Base-by-base conservation (phyloP, 2,329 filamentous ascomycete species). In the Botryotinia convoluta region DNA sequence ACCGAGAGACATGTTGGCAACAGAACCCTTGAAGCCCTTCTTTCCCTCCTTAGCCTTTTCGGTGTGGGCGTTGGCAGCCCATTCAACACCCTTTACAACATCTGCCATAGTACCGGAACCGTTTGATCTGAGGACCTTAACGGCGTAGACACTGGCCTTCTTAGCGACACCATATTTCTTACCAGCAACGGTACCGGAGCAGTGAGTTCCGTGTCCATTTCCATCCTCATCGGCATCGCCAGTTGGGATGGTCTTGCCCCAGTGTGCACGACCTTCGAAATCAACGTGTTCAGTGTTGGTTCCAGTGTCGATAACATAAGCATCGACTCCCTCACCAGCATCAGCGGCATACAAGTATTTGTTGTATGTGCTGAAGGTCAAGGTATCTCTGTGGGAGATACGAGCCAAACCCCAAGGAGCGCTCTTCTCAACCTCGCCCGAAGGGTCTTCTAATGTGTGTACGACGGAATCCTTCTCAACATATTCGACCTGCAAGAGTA, bases 101-200 rank as follows among this genome's bases (percentile, higher is more conserved):
- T 99, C 96, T 74, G 95, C 95, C 97, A 99, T 99, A 83, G 94
- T 95, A 80, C 96, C 96, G 68, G 95, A 98, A 80, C 96, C 96
- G 84, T 97, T 99, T 80, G 95, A 98, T 83, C 92, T 91, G 79
- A 99, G 92, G 59, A 99, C 96, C 91, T 99, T 99, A 87, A 99
- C 95, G 77, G 96, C 96, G 81, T 97, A 95, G 83, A 99, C 87
- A 79, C 93, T 91, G 82, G 97, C 96, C 90, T 98, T 98, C 92
- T 99, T 99, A 83, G 96, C 95, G 77, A 99, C 96, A 89, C 96
- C 96, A 82, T 97, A 99, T 88, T 97, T 98, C 90, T 96, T 97
- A 83, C 97, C 96, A 77, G 93, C 96, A 80, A 99, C 92, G 76
- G 97, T 99, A 80, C 96, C 96, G 77, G 96, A 98, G 91, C 96